Evolutionary conservation across 2,329 filamentous ascomycete genomes (phyloP).

Genomic region (Penicillium sp.): DNA sequence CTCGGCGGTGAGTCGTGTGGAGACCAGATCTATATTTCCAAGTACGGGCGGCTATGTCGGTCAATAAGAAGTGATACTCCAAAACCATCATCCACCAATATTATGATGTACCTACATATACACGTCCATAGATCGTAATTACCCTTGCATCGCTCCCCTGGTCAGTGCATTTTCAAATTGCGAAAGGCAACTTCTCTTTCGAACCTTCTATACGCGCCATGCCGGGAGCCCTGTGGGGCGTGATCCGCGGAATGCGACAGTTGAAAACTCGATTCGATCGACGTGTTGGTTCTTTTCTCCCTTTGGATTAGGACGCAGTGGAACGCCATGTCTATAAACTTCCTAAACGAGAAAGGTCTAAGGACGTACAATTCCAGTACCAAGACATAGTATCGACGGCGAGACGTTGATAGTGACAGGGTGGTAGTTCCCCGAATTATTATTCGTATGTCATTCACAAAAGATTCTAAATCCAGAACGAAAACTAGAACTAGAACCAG

Average conservation of each 20-base stretch:
- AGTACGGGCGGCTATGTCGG: no score
- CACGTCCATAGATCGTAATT: no score
- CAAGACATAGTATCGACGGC: no score
- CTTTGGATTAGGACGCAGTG: background rate
- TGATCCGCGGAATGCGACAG: conserved; percentile 8
- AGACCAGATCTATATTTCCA: background rate
- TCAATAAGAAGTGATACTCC: no score
- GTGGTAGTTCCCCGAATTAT: conserved; percentile 4
- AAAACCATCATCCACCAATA: no score
- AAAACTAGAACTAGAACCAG: conserved; percentile 6
- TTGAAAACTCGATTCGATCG: conserved; percentile 3
- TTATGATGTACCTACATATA: no score
- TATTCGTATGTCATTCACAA: conserved; percentile 13
- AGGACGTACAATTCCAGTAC: background rate
- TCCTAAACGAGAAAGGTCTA: background rate
- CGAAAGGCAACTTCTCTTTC: background rate
- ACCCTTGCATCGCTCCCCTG: background rate
- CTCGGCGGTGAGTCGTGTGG: conserved; percentile 12
- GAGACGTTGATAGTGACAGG: background rate
- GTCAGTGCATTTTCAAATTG: conserved; percentile 7
- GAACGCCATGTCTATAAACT: background rate
- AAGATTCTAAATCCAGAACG: conserved; percentile 2
- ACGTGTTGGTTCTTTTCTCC: background rate
- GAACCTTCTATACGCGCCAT: background rate
- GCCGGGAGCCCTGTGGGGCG: conserved; percentile 6